Base-by-base conservation (phyloP, 495 filamentous ascomycete genomes). In the Aspergillus cavernicola region DNA sequence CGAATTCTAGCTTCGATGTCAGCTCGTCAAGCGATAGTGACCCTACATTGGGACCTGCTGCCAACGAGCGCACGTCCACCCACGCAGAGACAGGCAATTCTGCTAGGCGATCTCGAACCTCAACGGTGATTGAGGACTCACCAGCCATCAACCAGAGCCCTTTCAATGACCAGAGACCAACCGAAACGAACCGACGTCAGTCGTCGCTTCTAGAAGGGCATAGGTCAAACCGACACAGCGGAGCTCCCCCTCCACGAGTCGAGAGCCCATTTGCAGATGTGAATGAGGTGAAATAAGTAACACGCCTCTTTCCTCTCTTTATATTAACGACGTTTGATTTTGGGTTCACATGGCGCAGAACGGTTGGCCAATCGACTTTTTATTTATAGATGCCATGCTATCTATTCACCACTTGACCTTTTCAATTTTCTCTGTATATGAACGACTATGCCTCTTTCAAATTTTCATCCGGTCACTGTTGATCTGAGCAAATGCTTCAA, bases 251-350 rank as follows among this genome's bases (percentile, higher is more conserved):
- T 12, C 54, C 58, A 3, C 66, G 66, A 18, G 69, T 68, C 23
- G 58, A 69, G 37, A 75, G 73, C 61, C 74, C 74, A 6, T 77
- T 77, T 50, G 73, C 73, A 28, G 74, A 77, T 43, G 64, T 62
- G 26, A 78, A 78, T 45, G 75, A 73, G 60, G 72, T 84, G 55
- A 89, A 85, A 73, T 91, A 79, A 59, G 47, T n/a, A 15, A 23
- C 8, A 22, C 24, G 18, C 16, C 19, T 36, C 52, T 47, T 19
- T 29, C 16, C 18, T 18, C 22, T 53, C 22, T 33, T 45, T 33
- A 11, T 26, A 18, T 61, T 15, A 54, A n/a, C 24, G 52, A 54
- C 42, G 36, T 54, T 41, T 54, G 52, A 47, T 47, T 47, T 31
- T 50, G 8, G 44, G 22, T n/a, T 52, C 19, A 46, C 53, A 41